phyloP scores from a whole-genome alignment of 768 basidiomycete species.

The Leccinum imitatum region DNA sequence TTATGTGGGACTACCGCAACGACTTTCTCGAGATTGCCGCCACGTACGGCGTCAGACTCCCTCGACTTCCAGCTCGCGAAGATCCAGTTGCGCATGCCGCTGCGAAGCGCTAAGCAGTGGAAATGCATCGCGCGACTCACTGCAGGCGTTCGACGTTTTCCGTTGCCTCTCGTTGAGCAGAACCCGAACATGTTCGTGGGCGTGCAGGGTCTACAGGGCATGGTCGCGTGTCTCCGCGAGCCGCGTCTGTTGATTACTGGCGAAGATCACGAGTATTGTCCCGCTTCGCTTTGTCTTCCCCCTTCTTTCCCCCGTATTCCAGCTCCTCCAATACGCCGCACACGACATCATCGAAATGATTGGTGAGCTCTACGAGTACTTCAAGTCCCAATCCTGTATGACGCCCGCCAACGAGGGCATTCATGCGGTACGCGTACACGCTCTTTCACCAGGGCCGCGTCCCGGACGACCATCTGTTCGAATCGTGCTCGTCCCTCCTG shows the following conservation, averaged over 20 bases:
- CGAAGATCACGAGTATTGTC: constrained; percentile 32
- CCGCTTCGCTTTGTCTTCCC: neutral
- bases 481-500: constrained; percentile 23
- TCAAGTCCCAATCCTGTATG: constrained; percentile 27
- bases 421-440: constrained; percentile 30
- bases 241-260: constrained; percentile 21
- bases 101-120: constrained; percentile 28
- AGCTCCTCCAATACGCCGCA: constrained; percentile 41
- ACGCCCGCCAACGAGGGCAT: constrained; percentile 12
- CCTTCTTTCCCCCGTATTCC: constrained; percentile 1
- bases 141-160: constrained; percentile 23
- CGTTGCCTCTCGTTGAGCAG: constrained; percentile 22
- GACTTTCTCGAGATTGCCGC: constrained; percentile 39
- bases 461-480: constrained; percentile 26
- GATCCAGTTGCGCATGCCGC: constrained; percentile 28
- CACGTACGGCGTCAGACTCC: constrained; percentile 29
- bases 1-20: constrained; percentile 44
- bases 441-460: constrained; percentile 29
- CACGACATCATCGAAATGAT: constrained; percentile 44
- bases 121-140: constrained; percentile 29
- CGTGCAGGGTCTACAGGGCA: constrained; percentile 25
- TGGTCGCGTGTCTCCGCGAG: constrained; percentile 34
- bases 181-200: constrained; percentile 26
- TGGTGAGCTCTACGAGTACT: constrained; percentile 35
- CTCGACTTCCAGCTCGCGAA: constrained; percentile 45